Conservation (phyloP, 352 stramenopile genomes). For the Blastocystis sp. region DNA sequence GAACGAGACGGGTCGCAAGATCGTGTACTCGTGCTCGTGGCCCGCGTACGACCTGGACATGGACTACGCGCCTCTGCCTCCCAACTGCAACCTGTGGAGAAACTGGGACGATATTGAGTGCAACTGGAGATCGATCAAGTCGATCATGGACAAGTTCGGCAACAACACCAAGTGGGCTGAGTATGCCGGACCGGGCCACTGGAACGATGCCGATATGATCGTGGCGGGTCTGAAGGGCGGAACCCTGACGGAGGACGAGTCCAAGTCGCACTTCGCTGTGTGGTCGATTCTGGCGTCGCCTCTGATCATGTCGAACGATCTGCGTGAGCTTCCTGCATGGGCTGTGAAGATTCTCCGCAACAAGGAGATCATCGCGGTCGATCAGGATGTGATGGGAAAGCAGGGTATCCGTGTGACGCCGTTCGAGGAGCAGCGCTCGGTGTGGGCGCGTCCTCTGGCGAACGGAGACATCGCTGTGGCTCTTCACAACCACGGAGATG, state of each 20-base stretch:
- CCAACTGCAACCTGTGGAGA: slow-evolving; percentile 61
- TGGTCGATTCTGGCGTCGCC: slow-evolving; percentile 61
- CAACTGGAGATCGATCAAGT: slow-evolving; percentile 58
- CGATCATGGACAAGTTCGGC: slow-evolving; percentile 61
- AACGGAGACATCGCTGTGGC: slow-evolving; percentile 56
- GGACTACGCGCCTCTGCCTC: slow-evolving; percentile 57
- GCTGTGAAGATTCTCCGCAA: slow-evolving; percentile 60
- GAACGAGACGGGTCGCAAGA: slow-evolving; percentile 59
- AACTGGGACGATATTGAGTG: slow-evolving; percentile 62
- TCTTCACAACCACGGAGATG: slow-evolving; percentile 37
- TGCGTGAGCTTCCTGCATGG: slow-evolving; percentile 58
- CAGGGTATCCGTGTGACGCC: slow-evolving; percentile 51
- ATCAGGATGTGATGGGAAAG: slow-evolving; percentile 61
- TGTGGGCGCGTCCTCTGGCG: slow-evolving; percentile 52
- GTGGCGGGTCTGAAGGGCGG: slow-evolving; percentile 56
- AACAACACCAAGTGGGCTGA: slow-evolving; percentile 54
- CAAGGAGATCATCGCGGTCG: slow-evolving; percentile 61
- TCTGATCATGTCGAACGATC: slow-evolving; percentile 61
- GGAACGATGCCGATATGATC: slow-evolving; percentile 62
- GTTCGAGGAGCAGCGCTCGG: neutral
- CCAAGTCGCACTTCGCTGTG: slow-evolving; percentile 60
- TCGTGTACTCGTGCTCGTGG: slow-evolving; percentile 61
- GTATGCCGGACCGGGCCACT: slow-evolving; percentile 59
- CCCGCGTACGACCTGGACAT: slow-evolving; percentile 57
- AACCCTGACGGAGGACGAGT: slow-evolving; percentile 58